These are phyloP conservation scores for Botrytis porri DNA, from an alignment of 2,329 filamentous ascomycete genomes.

Conservation along the genomic window DNA sequence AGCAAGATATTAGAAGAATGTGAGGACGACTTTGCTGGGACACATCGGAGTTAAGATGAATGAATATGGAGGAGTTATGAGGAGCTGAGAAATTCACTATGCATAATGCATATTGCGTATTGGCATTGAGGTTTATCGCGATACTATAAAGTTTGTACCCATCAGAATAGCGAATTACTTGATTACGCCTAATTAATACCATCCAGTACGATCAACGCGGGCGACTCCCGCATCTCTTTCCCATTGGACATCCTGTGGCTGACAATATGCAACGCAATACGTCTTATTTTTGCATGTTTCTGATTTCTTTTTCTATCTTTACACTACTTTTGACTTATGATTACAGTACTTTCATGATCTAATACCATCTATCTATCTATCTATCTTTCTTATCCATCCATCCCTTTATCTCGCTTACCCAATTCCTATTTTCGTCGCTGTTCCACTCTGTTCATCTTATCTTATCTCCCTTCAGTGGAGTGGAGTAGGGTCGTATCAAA, in stretches of 20 bases:
- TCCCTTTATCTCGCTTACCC: slow-evolving; percentile 12
- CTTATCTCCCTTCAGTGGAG: slow-evolving; percentile 17
- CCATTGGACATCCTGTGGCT: slow-evolving; percentile 1
- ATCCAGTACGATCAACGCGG: slow-evolving; percentile 11
- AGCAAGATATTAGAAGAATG: slow-evolving; percentile 88
- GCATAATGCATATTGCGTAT: slow-evolving; percentile 13
- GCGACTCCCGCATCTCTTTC: not conserved
- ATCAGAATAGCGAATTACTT: slow-evolving; percentile 19
- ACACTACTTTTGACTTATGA: not conserved
- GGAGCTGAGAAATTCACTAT: slow-evolving; percentile 2
- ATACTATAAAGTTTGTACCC: slow-evolving; percentile 13
- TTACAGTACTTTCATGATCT: not conserved
- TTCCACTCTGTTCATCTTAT: slow-evolving; percentile 9
- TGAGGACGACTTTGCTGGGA: slow-evolving; percentile 24
- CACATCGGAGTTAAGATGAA: slow-evolving; percentile 3
- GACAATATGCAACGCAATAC: slow-evolving; percentile 6
- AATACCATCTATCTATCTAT: not conserved
- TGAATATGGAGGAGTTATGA: slow-evolving; percentile 15
- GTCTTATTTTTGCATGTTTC: not conserved
- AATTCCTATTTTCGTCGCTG: not conserved
- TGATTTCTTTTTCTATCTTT: not conserved
- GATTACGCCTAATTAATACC: slow-evolving; percentile 18
- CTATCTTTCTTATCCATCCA: not conserved
- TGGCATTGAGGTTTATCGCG: slow-evolving; percentile 18
- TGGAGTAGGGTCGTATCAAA: not conserved